Percentiles rank a stretch among this genome's conserved stretches.
Conservation (phyloP, 768 basidiomycete species). For the Hericium coralloides region DNA sequence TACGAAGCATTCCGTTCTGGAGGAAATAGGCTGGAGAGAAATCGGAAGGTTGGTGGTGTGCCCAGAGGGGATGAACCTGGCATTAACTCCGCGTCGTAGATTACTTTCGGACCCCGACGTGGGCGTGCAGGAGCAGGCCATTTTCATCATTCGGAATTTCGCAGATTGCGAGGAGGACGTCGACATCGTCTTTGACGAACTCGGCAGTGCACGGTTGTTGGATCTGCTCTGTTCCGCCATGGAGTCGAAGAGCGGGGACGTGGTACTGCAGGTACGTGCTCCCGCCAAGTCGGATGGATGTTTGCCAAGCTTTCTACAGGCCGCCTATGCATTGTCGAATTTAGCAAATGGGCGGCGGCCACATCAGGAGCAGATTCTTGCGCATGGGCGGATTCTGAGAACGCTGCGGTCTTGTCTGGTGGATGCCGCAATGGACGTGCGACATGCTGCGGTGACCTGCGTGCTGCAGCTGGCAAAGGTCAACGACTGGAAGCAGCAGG, state of each 20-base stretch:
- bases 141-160: conserved; percentile 58
- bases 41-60: conserved; percentile 36
- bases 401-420: conserved; percentile 52
- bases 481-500: conserved; percentile 27
- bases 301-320: conserved; percentile 23
- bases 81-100: too few relatives aligned
- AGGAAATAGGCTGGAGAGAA: conserved; percentile 54
- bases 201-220: conserved; percentile 40
- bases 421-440: conserved; percentile 46
- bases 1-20: conserved; percentile 60
- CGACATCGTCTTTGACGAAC: conserved; percentile 44
- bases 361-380: conserved; percentile 45
- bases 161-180: conserved; percentile 60
- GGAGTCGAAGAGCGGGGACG: conserved; percentile 41
- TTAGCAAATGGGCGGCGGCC: conserved; percentile 49
- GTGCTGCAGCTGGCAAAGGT: conserved; percentile 46
- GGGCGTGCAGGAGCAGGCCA: conserved; percentile 61
- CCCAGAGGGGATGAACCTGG: too few relatives aligned
- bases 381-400: conserved; percentile 39
- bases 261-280: conserved; percentile 39
- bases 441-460: conserved; percentile 52
- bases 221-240: conserved; percentile 39
- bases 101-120: conserved; percentile 39
- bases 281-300: background rate
- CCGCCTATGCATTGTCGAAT: conserved; percentile 58